Base-by-base conservation (phyloP, 768 basidiomycete genomes). In the Sutorius australiensis region DNA sequence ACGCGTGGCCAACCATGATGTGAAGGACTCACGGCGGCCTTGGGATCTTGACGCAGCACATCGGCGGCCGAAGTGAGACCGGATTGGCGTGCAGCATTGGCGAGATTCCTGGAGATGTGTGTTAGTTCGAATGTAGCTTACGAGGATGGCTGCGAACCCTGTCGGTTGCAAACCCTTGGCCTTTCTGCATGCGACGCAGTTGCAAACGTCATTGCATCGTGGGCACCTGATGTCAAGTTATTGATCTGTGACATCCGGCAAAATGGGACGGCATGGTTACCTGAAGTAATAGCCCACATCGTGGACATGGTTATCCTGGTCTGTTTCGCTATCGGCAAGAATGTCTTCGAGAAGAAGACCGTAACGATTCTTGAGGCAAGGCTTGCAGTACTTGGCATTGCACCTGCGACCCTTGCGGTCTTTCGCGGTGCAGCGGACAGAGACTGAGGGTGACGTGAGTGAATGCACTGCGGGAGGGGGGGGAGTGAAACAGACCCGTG, bases 281-380 rank as follows among this genome's bases (percentile, higher is more conserved):
- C 77, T 77, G 73, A 82, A 89, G 27, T 69, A 68, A 61, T 81
- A 82, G 5, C 62, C 67, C 37, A 60, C 61, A 5, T 61, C 62
- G 19, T 54, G 57, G 28, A 67, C 65, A 54, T 77, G 73, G 8
- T 51, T 55, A 13, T 57, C 56, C 11, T 49, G 59, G 51, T 49
- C 57, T 37, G 55, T 60, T 56, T 69, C 76, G 34, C 48, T 72
- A 72, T 41, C 61, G 56, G 46, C 76, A 70, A 55, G 79, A 53
- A 61, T 81, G 74, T 65, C 79, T 73, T 58, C 67, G n/a, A 71
- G 61, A 19, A 53, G 44, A 41, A 71, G 51, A 36, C 77, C 78
- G 57, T 91, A 91, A 36, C 82, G 75, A 60, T 84, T 87, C 67
- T 77, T 81, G 58, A 91, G 75, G 58, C 89, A 90, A 3, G 73